A percentile compares a stretch with the other conserved stretches of the same genome.
Conservation (phyloP, 306 rosid species). For the Dalbergia cochinchinensis region DNA sequence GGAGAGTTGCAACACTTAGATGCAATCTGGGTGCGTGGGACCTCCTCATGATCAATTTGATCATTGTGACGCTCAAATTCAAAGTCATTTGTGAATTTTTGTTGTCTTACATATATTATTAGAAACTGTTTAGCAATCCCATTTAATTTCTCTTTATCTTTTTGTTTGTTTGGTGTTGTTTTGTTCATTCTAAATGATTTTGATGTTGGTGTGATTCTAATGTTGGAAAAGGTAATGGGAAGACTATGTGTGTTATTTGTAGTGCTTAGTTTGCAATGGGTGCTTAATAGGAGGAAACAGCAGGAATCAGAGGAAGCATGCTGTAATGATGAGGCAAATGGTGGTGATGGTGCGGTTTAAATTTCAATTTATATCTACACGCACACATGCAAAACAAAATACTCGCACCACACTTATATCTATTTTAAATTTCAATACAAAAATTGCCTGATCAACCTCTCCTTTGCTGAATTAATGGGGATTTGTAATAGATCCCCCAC, state of each 20-base stretch:
- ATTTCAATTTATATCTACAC: no score
- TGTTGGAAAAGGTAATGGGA: slow-evolving; percentile 80
- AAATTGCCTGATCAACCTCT: no score
- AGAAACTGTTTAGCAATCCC: background rate
- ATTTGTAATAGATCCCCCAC: no score
- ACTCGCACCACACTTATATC: no score
- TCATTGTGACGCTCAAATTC: background rate
- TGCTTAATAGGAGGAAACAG: slow-evolving; percentile 65
- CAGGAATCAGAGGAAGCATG: slow-evolving; percentile 41
- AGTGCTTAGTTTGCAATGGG: slow-evolving; percentile 86
- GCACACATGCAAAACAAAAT: no score
- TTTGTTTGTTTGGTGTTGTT: background rate
- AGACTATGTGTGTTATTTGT: slow-evolving; percentile 88
- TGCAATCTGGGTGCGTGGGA: no score
- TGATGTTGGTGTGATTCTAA: slow-evolving; percentile 16
- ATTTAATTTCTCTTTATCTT: background rate
- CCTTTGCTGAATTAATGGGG: no score
- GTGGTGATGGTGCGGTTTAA: background rate
- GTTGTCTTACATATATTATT: background rate
- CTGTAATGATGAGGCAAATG: slow-evolving; percentile 42
- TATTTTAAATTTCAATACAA: no score
- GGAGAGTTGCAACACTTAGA: no score
- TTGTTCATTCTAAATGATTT: background rate
- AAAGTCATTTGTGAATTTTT: background rate
- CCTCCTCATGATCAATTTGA: no score